These are phyloP conservation scores for Carex kokanica DNA, from an alignment of 176 grass and related monocot genomes.

Conservation along the genomic window DNA sequence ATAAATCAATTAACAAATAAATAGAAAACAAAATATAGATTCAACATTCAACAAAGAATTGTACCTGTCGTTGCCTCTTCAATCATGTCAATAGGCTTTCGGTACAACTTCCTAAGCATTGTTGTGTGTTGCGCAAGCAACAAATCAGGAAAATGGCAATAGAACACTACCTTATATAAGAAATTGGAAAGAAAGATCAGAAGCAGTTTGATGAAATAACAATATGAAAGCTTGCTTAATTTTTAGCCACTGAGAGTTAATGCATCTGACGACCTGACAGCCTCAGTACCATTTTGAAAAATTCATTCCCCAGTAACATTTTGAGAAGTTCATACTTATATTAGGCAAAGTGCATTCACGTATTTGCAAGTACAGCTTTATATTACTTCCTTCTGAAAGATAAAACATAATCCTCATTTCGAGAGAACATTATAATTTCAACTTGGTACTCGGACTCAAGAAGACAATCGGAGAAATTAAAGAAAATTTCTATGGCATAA, in stretches of 20 bases:
- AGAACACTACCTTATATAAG: conserved; percentile 65
- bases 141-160: conserved; percentile 93
- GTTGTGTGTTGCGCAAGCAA: conserved; percentile 91
- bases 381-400: neutral
- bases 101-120: conserved; percentile 69
- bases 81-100: conserved; percentile 84
- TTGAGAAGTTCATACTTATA: neutral
- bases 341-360: neutral
- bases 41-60: conserved; percentile 5
- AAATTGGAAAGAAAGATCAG: conserved; percentile 9
- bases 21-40: conserved; percentile 14
- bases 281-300: neutral
- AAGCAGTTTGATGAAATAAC: neutral
- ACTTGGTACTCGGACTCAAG: neutral
- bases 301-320: neutral
- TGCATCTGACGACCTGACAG: neutral
- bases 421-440: neutral
- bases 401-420: neutral
- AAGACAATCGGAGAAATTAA: neutral
- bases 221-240: neutral
- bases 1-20: neutral
- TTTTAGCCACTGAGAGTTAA: neutral
- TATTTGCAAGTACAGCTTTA: neutral
- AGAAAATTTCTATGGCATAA: neutral
- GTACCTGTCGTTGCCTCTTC: conserved; percentile 89